phyloP scores from a whole-genome alignment of 2,329 filamentous ascomycete genomes.

The Colletotrichum australisinense region DNA sequence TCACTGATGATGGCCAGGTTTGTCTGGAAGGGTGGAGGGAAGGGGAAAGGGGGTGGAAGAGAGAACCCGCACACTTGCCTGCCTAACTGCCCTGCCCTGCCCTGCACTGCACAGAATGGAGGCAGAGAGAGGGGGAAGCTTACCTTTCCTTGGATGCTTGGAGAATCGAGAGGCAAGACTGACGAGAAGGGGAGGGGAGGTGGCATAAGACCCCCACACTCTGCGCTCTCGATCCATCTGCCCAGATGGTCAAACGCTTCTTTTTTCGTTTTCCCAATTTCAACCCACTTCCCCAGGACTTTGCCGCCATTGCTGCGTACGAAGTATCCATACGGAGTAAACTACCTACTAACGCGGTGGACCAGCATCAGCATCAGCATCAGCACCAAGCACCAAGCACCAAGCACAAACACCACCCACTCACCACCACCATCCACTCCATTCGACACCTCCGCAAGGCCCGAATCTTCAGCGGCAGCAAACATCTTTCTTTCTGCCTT shows the following conservation, averaged over 20 bases:
- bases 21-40: constrained; percentile 4
- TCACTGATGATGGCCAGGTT: constrained; percentile 10
- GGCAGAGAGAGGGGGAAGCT: background rate
- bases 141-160: background rate
- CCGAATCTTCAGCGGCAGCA: background rate
- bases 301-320: constrained; percentile 11
- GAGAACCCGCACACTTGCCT: background rate
- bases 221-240: constrained; percentile 1
- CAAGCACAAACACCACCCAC: background rate
- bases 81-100: too few species aligned
- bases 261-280: background rate
- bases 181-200: constrained; percentile 19
- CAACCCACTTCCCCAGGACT: constrained; percentile 32
- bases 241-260: constrained; percentile 14
- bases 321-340: too few species aligned
- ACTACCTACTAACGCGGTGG: constrained; percentile 2
- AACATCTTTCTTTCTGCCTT: background rate
- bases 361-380: background rate
- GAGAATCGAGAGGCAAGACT: background rate
- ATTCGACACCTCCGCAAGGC: background rate
- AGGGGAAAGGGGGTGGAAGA: background rate
- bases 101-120: background rate
- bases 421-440: background rate
- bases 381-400: background rate
- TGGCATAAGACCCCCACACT: constrained; percentile 33